Conservation (phyloP, 345 rosid species). For the Luvunga scandens region DNA sequence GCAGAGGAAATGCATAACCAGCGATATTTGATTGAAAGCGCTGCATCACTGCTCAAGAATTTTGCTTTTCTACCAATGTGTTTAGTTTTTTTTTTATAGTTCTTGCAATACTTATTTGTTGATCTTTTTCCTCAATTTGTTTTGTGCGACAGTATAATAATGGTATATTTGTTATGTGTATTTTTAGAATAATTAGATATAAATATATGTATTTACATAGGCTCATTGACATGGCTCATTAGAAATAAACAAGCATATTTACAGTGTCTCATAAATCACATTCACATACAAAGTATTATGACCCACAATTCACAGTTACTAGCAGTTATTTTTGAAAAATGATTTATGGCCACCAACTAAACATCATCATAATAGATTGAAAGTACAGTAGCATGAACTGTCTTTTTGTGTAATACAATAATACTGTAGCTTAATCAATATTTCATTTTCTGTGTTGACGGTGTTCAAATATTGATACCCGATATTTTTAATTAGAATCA, state of each 20-base stretch:
- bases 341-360: too few species aligned
- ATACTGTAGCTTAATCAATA: too few species aligned
- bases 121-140: slow-evolving; percentile 2
- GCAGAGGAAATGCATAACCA: not conserved
- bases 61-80: not conserved
- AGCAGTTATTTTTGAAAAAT: too few species aligned
- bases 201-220: not conserved
- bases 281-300: too few species aligned
- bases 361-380: too few species aligned
- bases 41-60: not conserved
- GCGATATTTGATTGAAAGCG: not conserved
- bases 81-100: slow-evolving; percentile 13
- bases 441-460: too few species aligned
- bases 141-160: not conserved
- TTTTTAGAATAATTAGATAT: not conserved
- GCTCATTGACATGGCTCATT: not conserved
- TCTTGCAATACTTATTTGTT: slow-evolving; percentile 5
- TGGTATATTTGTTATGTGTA: not conserved
- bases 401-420: too few species aligned
- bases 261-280: too few species aligned
- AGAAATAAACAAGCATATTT: too few species aligned
- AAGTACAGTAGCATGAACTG: fast-evolving
- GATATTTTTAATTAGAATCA: too few species aligned
- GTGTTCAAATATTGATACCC: too few species aligned
- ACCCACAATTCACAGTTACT: too few species aligned